Conservation (phyloP, 176 grass and related monocot species). For the Calamus simplicifolius region DNA sequence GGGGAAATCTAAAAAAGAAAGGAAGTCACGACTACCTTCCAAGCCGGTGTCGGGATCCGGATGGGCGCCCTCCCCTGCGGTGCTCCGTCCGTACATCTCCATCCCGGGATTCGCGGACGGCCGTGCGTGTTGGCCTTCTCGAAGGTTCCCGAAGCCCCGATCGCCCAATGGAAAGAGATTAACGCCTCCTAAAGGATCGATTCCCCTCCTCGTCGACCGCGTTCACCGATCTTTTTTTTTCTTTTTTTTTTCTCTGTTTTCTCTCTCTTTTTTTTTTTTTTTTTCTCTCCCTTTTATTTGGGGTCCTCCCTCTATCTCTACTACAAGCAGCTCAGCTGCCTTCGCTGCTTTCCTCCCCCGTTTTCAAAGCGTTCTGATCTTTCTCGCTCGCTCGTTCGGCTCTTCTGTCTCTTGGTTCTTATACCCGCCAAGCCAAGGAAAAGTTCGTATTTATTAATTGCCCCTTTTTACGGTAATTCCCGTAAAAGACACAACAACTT, state of each 20-base stretch:
- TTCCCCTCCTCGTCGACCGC: slow-evolving; percentile 10
- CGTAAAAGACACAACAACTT: no score
- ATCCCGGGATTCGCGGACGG: slow-evolving; percentile 9
- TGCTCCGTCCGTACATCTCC: slow-evolving; percentile 28
- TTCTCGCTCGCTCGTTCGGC: not conserved
- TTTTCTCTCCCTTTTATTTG: no score
- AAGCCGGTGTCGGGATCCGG: slow-evolving; percentile 29
- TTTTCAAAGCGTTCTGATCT: slow-evolving; percentile 1
- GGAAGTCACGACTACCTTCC: slow-evolving; percentile 40
- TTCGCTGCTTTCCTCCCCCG: not conserved
- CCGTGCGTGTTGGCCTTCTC: no score
- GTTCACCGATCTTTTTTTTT: not conserved
- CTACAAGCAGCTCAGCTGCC: no score
- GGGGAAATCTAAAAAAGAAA: not conserved
- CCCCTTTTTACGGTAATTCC: no score
- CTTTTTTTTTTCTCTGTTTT: not conserved
- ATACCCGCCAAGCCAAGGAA: not conserved
- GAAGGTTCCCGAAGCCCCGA: slow-evolving; percentile 12
- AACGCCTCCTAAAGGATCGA: not conserved
- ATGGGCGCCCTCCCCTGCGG: slow-evolving; percentile 16
- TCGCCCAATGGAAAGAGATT: not conserved
- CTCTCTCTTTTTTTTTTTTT: not conserved
- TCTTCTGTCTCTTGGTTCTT: not conserved
- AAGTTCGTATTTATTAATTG: not conserved
- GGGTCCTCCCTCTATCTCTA: no score